Evolutionary conservation across 148 eudicot species (phyloP).

Genomic region (Cornus suecica): DNA sequence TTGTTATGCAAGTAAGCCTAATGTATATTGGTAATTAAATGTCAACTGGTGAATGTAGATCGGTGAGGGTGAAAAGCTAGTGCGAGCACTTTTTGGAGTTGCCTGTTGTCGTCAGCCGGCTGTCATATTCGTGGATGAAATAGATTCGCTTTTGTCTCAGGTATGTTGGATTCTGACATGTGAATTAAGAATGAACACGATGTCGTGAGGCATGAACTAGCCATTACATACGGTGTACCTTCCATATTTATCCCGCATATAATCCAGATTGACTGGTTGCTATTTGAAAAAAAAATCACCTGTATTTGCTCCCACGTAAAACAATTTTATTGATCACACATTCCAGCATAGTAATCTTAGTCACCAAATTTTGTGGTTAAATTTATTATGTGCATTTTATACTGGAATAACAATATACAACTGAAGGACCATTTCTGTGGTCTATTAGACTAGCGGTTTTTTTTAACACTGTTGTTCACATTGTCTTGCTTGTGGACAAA

Average conservation of each 20-base stretch:
- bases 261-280: not conserved
- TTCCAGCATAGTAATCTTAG: not conserved
- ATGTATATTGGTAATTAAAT: not conserved
- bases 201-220: not conserved
- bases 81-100: conserved; percentile 98
- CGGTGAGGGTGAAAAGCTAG: conserved; percentile 99
- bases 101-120: conserved; percentile 99
- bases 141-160: conserved; percentile 98
- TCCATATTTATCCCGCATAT: not conserved
- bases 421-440: conserved; percentile 1
- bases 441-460: not conserved
- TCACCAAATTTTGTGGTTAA: not conserved
- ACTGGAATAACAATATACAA: not conserved
- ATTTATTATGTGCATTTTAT: not conserved
- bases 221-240: not conserved
- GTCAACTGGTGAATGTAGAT: conserved; percentile 46
- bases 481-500: conserved; percentile 5
- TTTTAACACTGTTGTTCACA: not conserved
- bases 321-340: not conserved
- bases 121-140: conserved; percentile 98
- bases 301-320: not conserved
- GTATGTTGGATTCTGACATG: conserved; percentile 30
- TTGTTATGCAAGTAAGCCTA: not conserved
- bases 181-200: conserved; percentile 9
- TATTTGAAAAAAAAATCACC: not conserved